These are phyloP conservation scores for Bryoerythrophyllum caledonicum DNA, from an alignment of 225 moss, liverwort and hornwort genomes.

Conservation along the genomic window DNA sequence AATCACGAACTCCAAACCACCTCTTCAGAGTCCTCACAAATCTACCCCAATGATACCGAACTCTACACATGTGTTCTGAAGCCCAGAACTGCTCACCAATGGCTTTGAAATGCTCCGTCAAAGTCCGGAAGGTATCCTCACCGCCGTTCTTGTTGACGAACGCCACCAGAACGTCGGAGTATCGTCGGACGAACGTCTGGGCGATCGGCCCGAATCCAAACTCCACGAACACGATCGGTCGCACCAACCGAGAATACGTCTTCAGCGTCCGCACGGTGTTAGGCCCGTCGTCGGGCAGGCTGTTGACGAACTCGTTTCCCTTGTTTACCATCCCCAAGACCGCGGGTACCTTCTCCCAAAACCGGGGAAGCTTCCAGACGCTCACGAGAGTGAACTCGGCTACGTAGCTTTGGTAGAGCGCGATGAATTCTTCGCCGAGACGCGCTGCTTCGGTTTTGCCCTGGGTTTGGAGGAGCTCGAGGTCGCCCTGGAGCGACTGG, in stretches of 20 bases:
- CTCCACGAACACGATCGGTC: neutral
- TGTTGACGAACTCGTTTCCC: slow-evolving; percentile 1
- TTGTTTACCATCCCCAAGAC: neutral
- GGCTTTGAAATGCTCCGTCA: no score
- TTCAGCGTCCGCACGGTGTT: neutral
- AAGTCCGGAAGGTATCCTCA: no score
- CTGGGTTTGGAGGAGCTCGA: neutral
- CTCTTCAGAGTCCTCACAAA: no score
- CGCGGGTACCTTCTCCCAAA: neutral
- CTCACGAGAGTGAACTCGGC: neutral
- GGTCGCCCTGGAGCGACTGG: neutral
- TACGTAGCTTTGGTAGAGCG: neutral
- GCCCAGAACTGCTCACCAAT: no score
- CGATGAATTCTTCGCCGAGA: neutral
- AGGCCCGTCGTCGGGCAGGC: neutral
- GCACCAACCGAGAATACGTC: neutral
- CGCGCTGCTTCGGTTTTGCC: neutral
- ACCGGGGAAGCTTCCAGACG: neutral
- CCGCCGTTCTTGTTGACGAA: no score
- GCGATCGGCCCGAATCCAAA: neutral
- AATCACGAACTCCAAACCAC: no score
- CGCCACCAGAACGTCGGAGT: neutral
- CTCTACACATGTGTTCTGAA: no score
- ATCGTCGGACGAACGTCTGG: neutral
- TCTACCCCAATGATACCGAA: no score